Percentiles rank a stretch among this genome's conserved stretches.
These are phyloP conservation scores for Tuber aestivum DNA, from an alignment of 495 filamentous ascomycete genomes.

Conservation along the genomic window DNA sequence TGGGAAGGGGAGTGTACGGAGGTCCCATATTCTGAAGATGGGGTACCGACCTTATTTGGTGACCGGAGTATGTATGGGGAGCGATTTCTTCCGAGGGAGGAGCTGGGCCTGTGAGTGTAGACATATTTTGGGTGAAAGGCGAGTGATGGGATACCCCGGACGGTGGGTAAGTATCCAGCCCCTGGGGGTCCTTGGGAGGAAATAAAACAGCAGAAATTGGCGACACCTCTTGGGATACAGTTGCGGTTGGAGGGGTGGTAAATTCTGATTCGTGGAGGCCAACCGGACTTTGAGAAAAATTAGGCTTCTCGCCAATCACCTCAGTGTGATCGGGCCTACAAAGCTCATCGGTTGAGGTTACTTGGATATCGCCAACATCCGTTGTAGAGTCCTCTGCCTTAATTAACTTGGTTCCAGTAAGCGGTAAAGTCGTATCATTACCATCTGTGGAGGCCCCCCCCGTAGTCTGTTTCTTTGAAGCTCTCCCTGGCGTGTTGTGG, in stretches of 20 bases:
- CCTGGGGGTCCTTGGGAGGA: neutral
- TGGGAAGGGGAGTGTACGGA: neutral
- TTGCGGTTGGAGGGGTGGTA: neutral
- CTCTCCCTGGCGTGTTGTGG: conserved; percentile 6
- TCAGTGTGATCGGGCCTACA: neutral
- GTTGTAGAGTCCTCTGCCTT: neutral
- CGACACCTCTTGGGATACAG: neutral
- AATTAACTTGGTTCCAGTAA: neutral
- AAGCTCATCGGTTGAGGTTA: neutral
- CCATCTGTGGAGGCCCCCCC: neutral
- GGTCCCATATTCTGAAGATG: neutral
- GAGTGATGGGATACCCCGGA: neutral
- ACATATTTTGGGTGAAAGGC: neutral
- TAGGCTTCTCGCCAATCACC: neutral
- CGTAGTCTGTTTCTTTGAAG: neutral
- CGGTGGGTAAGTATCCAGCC: neutral
- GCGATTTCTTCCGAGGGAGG: neutral
- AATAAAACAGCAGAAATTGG: neutral
- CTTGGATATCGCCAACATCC: neutral
- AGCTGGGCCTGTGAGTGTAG: neutral
- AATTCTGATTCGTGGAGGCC: neutral
- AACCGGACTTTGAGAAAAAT: neutral
- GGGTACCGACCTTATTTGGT: neutral
- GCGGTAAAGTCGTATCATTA: neutral
- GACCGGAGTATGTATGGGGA: neutral